Conservation (phyloP, 108 stramenopile species). For the Craspedostauros australis region DNA sequence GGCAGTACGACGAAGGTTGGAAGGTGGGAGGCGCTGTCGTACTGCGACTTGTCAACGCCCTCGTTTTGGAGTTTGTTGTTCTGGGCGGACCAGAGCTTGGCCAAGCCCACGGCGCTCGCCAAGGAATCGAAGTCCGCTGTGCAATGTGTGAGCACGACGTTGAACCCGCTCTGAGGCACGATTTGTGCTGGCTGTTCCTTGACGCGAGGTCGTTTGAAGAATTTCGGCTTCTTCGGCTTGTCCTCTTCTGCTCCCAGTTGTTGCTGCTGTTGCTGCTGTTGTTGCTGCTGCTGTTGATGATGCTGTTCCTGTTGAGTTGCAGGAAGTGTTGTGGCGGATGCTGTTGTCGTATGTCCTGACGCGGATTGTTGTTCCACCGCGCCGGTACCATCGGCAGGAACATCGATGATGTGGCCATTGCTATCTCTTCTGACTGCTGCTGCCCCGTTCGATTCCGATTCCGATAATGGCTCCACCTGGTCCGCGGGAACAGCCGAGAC, state of each 20-base stretch:
- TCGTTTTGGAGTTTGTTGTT: background rate
- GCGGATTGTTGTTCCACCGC: too few relatives aligned
- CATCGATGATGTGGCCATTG: too few relatives aligned
- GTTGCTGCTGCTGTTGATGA: too few relatives aligned
- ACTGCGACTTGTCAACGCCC: slow-evolving; percentile 10
- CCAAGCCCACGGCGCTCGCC: slow-evolving; percentile 74
- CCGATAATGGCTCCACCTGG: background rate
- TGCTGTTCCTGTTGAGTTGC: too few relatives aligned
- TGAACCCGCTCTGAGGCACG: slow-evolving; percentile 41
- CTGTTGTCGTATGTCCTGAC: too few relatives aligned
- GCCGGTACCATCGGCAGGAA: too few relatives aligned
- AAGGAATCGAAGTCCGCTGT: slow-evolving; percentile 88
- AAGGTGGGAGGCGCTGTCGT: slow-evolving; percentile 31
- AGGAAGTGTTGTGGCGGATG: too few relatives aligned
- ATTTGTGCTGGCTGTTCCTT: slow-evolving; percentile 28
- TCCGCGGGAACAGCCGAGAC: slow-evolving; percentile 21
- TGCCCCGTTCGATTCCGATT: background rate
- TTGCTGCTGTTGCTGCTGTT: too few relatives aligned
- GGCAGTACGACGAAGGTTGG: slow-evolving; percentile 90
- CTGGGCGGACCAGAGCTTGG: slow-evolving; percentile 62
- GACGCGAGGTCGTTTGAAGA: slow-evolving; percentile 1
- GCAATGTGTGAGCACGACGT: slow-evolving; percentile 84
- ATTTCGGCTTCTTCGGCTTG: too few relatives aligned
- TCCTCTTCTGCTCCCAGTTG: too few relatives aligned
- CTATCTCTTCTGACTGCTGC: background rate